phyloP scores from a whole-genome alignment of 148 eudicot genomes.

The Fagopyrum tataricum region DNA sequence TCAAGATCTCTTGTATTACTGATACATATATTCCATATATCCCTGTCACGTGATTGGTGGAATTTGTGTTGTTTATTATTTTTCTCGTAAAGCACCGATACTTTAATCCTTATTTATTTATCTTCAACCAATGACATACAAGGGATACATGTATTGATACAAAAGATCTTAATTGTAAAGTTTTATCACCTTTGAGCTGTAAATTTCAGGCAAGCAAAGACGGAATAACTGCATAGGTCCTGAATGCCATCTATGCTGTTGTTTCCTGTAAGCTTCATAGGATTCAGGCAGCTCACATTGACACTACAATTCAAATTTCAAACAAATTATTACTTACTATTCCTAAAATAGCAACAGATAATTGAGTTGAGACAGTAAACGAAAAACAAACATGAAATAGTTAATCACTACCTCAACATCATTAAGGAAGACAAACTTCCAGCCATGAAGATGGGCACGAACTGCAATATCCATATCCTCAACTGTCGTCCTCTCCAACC shows the following conservation, averaged over 20 bases:
- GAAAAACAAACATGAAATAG: not conserved
- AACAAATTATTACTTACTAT: not conserved
- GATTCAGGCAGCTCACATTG: constrained; percentile 96
- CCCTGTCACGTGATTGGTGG: no score
- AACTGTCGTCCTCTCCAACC: constrained; percentile 97
- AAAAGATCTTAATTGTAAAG: no score
- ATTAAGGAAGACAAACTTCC: constrained; percentile 93
- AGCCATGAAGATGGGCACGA: constrained; percentile 92
- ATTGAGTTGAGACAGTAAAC: not conserved
- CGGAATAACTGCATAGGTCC: constrained; percentile 98
- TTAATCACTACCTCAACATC: constrained; percentile 75
- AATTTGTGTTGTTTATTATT: no score
- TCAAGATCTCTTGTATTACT: no score
- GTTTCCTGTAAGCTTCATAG: constrained; percentile 49
- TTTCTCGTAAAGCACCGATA: no score
- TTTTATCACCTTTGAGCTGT: constrained; percentile 58
- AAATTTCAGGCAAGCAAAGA: constrained; percentile 77
- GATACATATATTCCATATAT: no score
- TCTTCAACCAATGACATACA: no score
- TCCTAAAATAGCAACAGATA: not conserved
- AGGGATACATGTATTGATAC: no score
- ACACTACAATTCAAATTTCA: constrained; percentile 40
- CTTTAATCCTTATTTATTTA: no score
- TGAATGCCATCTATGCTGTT: constrained; percentile 95
- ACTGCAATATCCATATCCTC: constrained; percentile 99